These are phyloP conservation scores for Fusarium abutilonis DNA, from an alignment of 2,329 filamentous ascomycete genomes.

Conservation along the genomic window DNA sequence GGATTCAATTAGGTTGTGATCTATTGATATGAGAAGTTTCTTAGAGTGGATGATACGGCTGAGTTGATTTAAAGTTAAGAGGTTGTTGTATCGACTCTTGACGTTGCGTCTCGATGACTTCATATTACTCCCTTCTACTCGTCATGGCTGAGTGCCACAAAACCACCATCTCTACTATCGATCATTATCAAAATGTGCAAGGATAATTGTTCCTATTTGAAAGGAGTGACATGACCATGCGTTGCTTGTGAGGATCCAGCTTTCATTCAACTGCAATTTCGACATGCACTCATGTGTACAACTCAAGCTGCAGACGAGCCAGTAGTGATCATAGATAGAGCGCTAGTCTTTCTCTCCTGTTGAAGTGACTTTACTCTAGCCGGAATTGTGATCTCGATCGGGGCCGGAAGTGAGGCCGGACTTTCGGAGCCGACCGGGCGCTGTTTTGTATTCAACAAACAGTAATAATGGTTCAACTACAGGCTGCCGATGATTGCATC, in stretches of 20 bases:
- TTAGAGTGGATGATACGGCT: background rate
- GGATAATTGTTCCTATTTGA: background rate
- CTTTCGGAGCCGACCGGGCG: background rate
- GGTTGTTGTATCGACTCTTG: background rate
- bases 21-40: background rate
- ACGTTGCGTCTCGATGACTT: slow-evolving; percentile 9
- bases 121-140: slow-evolving; percentile 6
- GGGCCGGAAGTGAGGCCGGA: background rate
- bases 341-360: background rate
- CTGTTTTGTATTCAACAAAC: background rate
- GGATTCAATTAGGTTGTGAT: background rate
- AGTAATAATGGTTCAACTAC: no score
- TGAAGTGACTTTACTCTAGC: background rate
- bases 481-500: background rate
- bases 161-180: background rate
- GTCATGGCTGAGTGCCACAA: slow-evolving; percentile 4
- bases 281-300: background rate
- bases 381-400: background rate
- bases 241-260: background rate
- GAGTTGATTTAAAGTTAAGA: background rate
- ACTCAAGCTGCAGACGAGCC: background rate
- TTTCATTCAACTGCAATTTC: background rate
- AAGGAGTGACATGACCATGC: background rate
- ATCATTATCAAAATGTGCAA: background rate
- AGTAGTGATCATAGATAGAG: background rate